Base-by-base conservation (phyloP, 768 basidiomycete genomes). In the Pisolithus marmoratus region DNA sequence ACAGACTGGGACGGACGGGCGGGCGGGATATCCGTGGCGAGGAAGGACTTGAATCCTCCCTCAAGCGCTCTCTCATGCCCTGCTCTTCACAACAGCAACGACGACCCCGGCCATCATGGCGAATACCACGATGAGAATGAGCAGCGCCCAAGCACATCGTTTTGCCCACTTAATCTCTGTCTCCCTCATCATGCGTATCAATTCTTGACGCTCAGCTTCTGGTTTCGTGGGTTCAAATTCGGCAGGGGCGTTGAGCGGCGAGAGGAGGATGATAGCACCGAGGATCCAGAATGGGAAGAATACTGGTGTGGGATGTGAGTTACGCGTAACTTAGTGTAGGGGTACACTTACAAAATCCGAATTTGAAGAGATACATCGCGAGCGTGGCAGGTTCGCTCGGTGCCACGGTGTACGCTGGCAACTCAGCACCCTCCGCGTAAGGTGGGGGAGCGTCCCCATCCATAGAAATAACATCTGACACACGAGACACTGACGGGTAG, bases 221-320 rank as follows among this genome's bases (percentile, higher is more conserved):
- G 73, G 63, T 52, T 76, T 78, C 11, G 65, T 55, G 26, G 63
- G 51, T 29, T 58, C 60, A 14, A 66, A 56, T 4, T 58, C 48
- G 2, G 38, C 52, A 2, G 76, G 74, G 5, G 66, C 68, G 34
- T 56, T 56, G n/a, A 78, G 67, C 1, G 77, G 75, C 6, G 66
- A 72, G 42, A 69, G 38, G 19, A 77, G 60, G 43, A 79, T 70
- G 57, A 68, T 48, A 8, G 67, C 59, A 17, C 76, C 75, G 6
- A 74, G 58, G 20, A 76, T 40, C 78, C 79, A 80, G 53, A 77
- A 71, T 15, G 69, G 71, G n/a, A 76, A 76, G 63, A 75, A 78
- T 48, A 78, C 76, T 76, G 55, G 1, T 8, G 26, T 23, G 34
- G 54, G 15, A 52, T 26, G 20, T 20, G 11, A 44, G 5, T 44